A percentile compares a stretch with the other conserved stretches of the same genome.
These are phyloP conservation scores for Nectriaceae sp. DNA, from an alignment of 2,329 filamentous ascomycete species.

Conservation along the genomic window DNA sequence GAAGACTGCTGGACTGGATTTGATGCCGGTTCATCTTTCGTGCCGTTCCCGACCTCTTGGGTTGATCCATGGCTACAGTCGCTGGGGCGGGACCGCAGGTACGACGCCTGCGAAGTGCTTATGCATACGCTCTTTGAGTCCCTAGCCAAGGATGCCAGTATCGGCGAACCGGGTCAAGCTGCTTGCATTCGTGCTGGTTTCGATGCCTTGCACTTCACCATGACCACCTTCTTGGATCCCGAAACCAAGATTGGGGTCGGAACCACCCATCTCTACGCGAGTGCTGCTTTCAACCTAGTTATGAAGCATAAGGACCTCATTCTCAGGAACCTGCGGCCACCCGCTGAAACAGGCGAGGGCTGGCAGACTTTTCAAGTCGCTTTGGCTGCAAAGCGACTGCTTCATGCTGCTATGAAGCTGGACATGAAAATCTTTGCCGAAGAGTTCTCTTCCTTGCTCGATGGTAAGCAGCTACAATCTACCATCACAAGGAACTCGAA, in stretches of 20 bases:
- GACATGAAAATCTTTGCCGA: constrained; percentile 46
- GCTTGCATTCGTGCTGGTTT: constrained; percentile 67
- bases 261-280: constrained; percentile 62
- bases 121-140: constrained; percentile 72
- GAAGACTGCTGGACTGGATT: constrained; percentile 42
- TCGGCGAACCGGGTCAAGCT: constrained; percentile 58
- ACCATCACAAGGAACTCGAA: constrained; percentile 68
- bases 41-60: constrained; percentile 74
- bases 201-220: constrained; percentile 57
- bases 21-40: constrained; percentile 48
- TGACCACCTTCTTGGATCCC: constrained; percentile 56
- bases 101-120: constrained; percentile 79
- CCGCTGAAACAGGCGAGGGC: constrained; percentile 30
- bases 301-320: constrained; percentile 65
- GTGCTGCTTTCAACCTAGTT: constrained; percentile 66
- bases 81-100: constrained; percentile 72
- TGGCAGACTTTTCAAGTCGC: constrained; percentile 44
- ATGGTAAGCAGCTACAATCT: constrained; percentile 62
- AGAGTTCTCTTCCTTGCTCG: constrained; percentile 59
- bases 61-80: constrained; percentile 76
- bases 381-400: constrained; percentile 45
- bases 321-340: constrained; percentile 36
- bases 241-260: constrained; percentile 46
- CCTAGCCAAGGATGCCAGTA: constrained; percentile 55
- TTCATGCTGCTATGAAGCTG: constrained; percentile 57